Evolutionary conservation across 2,329 filamentous ascomycete genomes (phyloP), one percentile per base, ranked within the genome.

Genomic region (Pyrenophora teres): DNA sequence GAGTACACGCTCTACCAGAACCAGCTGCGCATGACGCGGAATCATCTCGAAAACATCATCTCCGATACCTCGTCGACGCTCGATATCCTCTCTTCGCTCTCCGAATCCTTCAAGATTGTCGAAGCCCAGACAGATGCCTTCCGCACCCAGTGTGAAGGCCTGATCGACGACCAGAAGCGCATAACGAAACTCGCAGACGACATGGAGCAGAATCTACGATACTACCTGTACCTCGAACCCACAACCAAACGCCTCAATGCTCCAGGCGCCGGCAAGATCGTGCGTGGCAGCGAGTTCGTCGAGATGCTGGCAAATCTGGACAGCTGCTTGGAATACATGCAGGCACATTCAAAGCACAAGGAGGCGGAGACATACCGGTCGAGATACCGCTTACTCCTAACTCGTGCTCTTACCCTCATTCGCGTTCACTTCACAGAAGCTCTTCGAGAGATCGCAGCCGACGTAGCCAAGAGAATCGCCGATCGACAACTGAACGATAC

Each of bases 81-180:
- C 33, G 81, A 86, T 37, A 80, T 95, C 15, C 81, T 99, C 23
- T 87, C 89, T 13, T 86, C 83, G 0, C 81, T 99, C 13, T 92
- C 92, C 12, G 84, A 87, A 63, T 93, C 92, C 4, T 99, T 99
- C 77, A 87, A 87, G 61, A 81, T 87, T 0, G 93, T 99, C 41
- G 92, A 97, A 65, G 80, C 84, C 8, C 93, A 97, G 76, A 99
- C 94, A 0, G 90, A 88, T n/a, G 87, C 89, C 12, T 97, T 99
- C 77, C 90, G 92, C 70, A 85, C 88, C 40, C 92, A 96, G 74
- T 99, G 94, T 74, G 91, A 97, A 69, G 89, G 90, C 50, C 81
- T 99, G 2, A 78, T 97, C 25, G 80, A 83, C 1, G 92, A 96
- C 64, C 92, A 97, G 75, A 85, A 83, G 63, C 85, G 89, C 19